These are phyloP conservation scores for Penstemon eatonii DNA, from an alignment of 257 asterid genomes.

Conservation along the genomic window DNA sequence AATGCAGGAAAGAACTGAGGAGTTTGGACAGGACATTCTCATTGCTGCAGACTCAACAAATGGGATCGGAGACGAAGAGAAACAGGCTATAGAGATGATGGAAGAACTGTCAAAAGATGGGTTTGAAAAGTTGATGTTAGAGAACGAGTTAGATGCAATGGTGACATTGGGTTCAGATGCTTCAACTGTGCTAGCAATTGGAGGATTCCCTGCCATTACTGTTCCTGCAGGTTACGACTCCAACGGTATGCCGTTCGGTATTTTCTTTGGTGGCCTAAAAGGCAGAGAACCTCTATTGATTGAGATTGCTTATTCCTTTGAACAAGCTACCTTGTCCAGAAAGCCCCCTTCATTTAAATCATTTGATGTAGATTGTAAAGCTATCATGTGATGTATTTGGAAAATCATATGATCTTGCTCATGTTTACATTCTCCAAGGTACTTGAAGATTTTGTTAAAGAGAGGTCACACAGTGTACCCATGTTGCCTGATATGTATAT, in stretches of 20 bases:
- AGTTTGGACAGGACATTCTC: conserved; percentile 49
- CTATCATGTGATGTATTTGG: neutral
- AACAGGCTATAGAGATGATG: conserved; percentile 42
- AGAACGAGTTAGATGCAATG: conserved; percentile 55
- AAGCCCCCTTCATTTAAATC: conserved; percentile 50
- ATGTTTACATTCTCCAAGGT: conserved; percentile 3
- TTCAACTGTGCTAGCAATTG: conserved; percentile 53
- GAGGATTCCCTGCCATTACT: conserved; percentile 64
- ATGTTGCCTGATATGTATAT: too few species aligned
- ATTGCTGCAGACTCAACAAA: conserved; percentile 53
- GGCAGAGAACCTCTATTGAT: conserved; percentile 62
- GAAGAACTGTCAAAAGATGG: conserved; percentile 47
- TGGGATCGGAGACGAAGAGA: conserved; percentile 51
- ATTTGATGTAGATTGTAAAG: conserved; percentile 9
- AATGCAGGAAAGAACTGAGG: conserved; percentile 39
- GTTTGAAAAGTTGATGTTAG: conserved; percentile 53
- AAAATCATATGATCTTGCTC: neutral
- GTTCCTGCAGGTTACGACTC: conserved; percentile 64
- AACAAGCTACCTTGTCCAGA: conserved; percentile 60
- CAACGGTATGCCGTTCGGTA: conserved; percentile 64
- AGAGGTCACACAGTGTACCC: too few species aligned
- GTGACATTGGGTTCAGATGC: conserved; percentile 46
- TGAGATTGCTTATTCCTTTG: conserved; percentile 61
- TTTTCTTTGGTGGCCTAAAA: conserved; percentile 61
- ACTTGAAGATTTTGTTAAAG: neutral